Evolutionary conservation across 805 yeast species (phyloP).

Genomic region (Candida vaughaniae): DNA sequence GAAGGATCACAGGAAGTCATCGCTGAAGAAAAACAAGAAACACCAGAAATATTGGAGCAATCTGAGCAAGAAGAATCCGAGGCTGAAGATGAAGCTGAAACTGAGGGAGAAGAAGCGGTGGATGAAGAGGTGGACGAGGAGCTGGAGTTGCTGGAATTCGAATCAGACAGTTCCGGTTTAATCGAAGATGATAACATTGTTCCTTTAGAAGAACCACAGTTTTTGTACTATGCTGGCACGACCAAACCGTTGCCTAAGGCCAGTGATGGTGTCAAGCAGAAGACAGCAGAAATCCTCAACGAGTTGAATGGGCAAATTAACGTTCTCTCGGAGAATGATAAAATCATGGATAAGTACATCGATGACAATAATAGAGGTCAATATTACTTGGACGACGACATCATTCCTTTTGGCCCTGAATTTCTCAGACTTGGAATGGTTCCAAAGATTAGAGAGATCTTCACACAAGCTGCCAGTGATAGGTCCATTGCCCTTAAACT

Average conservation of each 20-base stretch:
- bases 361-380: neutral
- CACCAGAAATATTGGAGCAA: neutral
- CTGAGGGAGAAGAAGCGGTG: neutral
- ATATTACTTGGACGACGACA: neutral
- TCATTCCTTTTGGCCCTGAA: neutral
- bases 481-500: neutral
- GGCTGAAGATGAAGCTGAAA: neutral
- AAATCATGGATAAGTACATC: neutral
- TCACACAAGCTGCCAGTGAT: neutral
- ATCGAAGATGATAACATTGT: neutral
- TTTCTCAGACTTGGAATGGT: neutral
- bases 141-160: neutral
- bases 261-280: slow-evolving; percentile 11
- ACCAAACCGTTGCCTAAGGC: slow-evolving; percentile 1
- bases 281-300: slow-evolving; percentile 22
- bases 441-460: neutral
- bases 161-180: neutral
- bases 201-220: neutral
- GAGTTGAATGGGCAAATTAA: slow-evolving; percentile 25
- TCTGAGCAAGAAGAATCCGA: neutral
- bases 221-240: slow-evolving; percentile 5
- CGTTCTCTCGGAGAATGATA: slow-evolving; percentile 21
- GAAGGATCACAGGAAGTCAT: neutral
- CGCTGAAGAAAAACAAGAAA: neutral
- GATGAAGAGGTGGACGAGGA: neutral